These are phyloP conservation scores for Clathrospora elynae DNA, from an alignment of 2,329 filamentous ascomycete genomes.

Conservation along the genomic window DNA sequence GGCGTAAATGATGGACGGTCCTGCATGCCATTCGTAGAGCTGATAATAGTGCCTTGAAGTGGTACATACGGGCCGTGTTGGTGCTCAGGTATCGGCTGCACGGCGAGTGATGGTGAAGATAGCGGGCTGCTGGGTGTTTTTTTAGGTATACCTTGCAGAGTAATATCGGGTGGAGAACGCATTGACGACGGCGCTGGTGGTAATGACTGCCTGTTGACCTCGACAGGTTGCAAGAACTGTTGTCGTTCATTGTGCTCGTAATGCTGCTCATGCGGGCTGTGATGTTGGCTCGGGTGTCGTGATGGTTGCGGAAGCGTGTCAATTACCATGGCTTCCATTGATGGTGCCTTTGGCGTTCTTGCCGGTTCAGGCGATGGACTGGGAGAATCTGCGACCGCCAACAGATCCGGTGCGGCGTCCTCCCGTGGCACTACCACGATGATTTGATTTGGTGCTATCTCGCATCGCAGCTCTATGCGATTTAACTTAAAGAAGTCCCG, in stretches of 20 bases:
- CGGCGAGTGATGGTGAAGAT: slow-evolving; percentile 21
- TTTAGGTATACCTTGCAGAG: slow-evolving; percentile 19
- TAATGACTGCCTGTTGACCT: slow-evolving; percentile 24
- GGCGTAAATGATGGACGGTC: slow-evolving; percentile 20
- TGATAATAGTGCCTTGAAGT: slow-evolving; percentile 18
- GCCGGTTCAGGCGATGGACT: slow-evolving; percentile 22
- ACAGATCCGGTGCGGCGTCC: slow-evolving; percentile 26
- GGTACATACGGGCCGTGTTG: slow-evolving; percentile 21
- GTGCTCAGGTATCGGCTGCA: slow-evolving; percentile 23
- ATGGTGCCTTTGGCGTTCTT: slow-evolving; percentile 6
- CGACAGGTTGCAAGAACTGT: slow-evolving; percentile 26
- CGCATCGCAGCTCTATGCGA: slow-evolving; percentile 47
- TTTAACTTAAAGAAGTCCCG: slow-evolving; percentile 50
- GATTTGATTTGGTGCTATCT: slow-evolving; percentile 27
- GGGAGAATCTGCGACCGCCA: slow-evolving; percentile 24
- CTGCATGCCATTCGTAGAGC: slow-evolving; percentile 20
- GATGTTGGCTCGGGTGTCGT: slow-evolving; percentile 24
- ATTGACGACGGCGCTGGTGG: slow-evolving; percentile 20
- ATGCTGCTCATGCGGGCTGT: slow-evolving; percentile 20
- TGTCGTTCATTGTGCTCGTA: slow-evolving; percentile 24
- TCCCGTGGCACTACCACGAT: slow-evolving; percentile 37
- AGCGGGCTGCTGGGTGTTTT: slow-evolving; percentile 25
- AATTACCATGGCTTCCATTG: slow-evolving; percentile 36
- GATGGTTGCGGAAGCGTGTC: slow-evolving; percentile 31
- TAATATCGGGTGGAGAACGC: slow-evolving; percentile 25